Percentiles rank a stretch among this genome's conserved stretches.
These are phyloP conservation scores for Cadophora malorum DNA, from an alignment of 2,329 filamentous ascomycete species.

Conservation along the genomic window DNA sequence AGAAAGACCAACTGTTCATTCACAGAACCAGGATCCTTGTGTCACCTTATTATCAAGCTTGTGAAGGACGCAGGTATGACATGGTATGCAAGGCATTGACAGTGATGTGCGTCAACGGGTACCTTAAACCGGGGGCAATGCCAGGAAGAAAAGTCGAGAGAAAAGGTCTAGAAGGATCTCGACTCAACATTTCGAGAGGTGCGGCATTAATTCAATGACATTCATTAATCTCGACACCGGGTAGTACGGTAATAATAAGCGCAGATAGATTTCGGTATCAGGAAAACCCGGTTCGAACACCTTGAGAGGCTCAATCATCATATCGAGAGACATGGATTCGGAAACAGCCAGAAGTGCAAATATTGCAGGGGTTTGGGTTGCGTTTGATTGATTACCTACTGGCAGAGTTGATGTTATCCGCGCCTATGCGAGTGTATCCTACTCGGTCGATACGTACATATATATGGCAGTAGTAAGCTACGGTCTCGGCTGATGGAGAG, in stretches of 20 bases:
- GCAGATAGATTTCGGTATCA: not conserved
- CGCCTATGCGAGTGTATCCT: slow-evolving; percentile 6
- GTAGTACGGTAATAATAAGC: too few relatives aligned
- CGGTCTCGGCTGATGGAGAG: slow-evolving; percentile 11
- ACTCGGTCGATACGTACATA: not conserved
- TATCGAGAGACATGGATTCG: not conserved
- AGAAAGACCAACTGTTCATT: too few relatives aligned
- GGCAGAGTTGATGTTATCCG: not conserved
- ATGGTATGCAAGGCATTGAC: slow-evolving; percentile 5
- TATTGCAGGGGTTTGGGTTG: not conserved
- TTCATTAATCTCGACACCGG: too few relatives aligned
- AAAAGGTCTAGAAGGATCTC: not conserved
- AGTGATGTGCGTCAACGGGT: not conserved
- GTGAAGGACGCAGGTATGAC: not conserved
- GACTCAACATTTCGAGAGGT: not conserved
- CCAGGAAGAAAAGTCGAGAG: not conserved
- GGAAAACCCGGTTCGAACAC: not conserved
- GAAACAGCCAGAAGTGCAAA: slow-evolving; percentile 14
- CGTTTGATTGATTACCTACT: not conserved
- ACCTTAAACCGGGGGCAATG: not conserved
- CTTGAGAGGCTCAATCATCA: slow-evolving; percentile 9
- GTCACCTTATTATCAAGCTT: not conserved
- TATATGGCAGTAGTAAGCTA: not conserved
- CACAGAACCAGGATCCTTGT: slow-evolving; percentile 2
- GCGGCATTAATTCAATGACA: not conserved